Conservation (phyloP, 345 rosid species). For the Salix dunnii region DNA sequence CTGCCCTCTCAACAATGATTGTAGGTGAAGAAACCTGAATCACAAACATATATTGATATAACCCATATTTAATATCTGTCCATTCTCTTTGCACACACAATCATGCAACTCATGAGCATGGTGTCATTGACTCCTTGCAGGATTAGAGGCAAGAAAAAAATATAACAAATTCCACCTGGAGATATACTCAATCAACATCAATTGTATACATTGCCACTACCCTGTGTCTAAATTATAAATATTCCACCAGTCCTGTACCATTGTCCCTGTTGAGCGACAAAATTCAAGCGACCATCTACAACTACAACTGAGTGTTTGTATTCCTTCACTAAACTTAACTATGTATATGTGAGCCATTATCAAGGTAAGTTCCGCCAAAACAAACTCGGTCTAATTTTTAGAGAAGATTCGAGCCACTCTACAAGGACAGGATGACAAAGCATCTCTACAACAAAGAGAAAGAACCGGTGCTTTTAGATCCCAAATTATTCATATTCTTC, state of each 20-base stretch:
- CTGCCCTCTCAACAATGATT: slow-evolving; percentile 93
- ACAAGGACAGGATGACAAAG: no score
- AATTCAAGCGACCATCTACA: not conserved
- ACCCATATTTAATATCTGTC: not conserved
- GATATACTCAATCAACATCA: not conserved
- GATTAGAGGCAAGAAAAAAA: not conserved
- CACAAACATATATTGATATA: slow-evolving; percentile 8
- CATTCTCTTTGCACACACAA: not conserved
- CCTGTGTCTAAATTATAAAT: not conserved
- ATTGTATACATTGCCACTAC: not conserved
- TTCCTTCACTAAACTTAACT: not conserved
- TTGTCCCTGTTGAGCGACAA: not conserved
- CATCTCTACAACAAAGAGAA: no score
- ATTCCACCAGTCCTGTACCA: not conserved
- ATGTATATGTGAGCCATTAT: not conserved
- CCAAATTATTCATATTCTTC: no score
- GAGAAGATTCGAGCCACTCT: no score
- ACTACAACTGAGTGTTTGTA: not conserved
- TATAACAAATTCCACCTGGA: not conserved
- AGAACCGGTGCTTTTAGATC: no score
- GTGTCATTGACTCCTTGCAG: not conserved
- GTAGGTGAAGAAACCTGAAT: slow-evolving; percentile 96
- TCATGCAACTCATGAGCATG: no score
- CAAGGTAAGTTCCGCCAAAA: no score
- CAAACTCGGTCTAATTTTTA: no score